Base-by-base conservation (phyloP, 257 asterid genomes). In the Plectranthus barbatus region DNA sequence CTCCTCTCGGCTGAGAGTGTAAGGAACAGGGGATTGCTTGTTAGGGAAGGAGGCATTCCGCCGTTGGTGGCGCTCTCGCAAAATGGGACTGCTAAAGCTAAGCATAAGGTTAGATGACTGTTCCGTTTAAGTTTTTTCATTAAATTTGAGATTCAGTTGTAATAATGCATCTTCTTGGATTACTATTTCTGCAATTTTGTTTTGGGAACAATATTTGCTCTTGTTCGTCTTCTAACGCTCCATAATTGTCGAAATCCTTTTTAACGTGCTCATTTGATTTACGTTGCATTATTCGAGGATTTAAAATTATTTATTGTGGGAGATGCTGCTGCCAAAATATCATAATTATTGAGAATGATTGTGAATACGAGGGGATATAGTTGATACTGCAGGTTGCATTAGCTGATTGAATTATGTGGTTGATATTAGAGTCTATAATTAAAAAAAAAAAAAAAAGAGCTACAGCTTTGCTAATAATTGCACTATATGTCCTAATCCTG, bases 11-110 rank as follows among this genome's bases (percentile, higher is more conserved):
- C 31, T 20, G 97, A 88, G 42, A 81, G 91, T 78, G 82, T 92
- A 14, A 60, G 86, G 71, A 83, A 82, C 73, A 77, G 99, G 59
- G 93, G 86, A 20, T 74, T 92, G 82, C 88, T 92, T 62, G 96
- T 92, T 33, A 81, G 97, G 62, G 99, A 92, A 83, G 99, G 99
- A 1, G 96, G 93, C 0, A 92, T 92, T 64, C 99, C 97, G 33
- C 99, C 99, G 1, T 81, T 92, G 52, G 97, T 92, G 67, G 96
- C 99, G 1, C 75, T 92, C 63, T 89, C 99, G 26, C 97, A 92
- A 80, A 67, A 64, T 17, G 99, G 97, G 33, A 86, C 95, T 14
- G 80, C 86, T 4, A 92, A 92, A 72, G 99, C 99, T 56, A 89
- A 92, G 81, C 91, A 84, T 66, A 89, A 89, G 97, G 99, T 92